Conservation (phyloP, 371 early-diverging fungal species). For the Rhizopus arrhizus region DNA sequence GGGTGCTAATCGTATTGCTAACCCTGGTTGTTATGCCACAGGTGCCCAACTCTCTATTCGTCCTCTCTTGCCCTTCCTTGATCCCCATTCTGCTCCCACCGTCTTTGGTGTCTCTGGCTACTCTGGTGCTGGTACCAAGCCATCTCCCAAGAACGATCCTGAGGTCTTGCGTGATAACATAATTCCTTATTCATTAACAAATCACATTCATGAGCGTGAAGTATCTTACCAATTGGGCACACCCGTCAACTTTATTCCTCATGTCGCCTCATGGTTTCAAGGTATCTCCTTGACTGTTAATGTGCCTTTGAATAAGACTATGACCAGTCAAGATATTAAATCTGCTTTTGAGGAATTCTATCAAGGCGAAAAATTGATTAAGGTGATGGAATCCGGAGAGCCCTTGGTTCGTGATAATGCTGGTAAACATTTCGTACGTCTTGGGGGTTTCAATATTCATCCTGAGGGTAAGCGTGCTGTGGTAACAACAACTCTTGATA, state of each 20-base stretch:
- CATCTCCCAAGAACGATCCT: slow-evolving; percentile 91
- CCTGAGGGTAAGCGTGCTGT: slow-evolving; percentile 82
- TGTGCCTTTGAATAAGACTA: slow-evolving; percentile 74
- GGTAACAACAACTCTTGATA: slow-evolving; percentile 92
- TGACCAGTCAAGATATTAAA: slow-evolving; percentile 67
- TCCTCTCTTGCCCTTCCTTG: slow-evolving; percentile 74
- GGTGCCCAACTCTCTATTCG: slow-evolving; percentile 89
- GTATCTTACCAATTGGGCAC: slow-evolving; percentile 78
- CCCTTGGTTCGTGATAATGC: slow-evolving; percentile 89
- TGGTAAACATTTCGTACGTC: slow-evolving; percentile 80
- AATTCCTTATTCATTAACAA: slow-evolving; percentile 88
- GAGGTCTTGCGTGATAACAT: slow-evolving; percentile 82
- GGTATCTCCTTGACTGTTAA: slow-evolving; percentile 90
- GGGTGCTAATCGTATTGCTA: slow-evolving; percentile 74
- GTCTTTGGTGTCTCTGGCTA: slow-evolving; percentile 97
- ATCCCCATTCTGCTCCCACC: slow-evolving; percentile 60
- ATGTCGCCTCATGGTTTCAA: slow-evolving; percentile 91
- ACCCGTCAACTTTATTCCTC: slow-evolving; percentile 79
- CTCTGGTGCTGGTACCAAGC: slow-evolving; percentile 96
- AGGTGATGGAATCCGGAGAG: slow-evolving; percentile 68
- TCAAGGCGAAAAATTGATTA: slow-evolving; percentile 76
- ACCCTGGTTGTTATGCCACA: slow-evolving; percentile 98
- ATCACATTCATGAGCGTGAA: slow-evolving; percentile 96
- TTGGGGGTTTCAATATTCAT: slow-evolving; percentile 92
- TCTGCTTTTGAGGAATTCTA: slow-evolving; percentile 76